Conservation (phyloP, 2,329 filamentous ascomycete species). For the Alternaria solani region DNA sequence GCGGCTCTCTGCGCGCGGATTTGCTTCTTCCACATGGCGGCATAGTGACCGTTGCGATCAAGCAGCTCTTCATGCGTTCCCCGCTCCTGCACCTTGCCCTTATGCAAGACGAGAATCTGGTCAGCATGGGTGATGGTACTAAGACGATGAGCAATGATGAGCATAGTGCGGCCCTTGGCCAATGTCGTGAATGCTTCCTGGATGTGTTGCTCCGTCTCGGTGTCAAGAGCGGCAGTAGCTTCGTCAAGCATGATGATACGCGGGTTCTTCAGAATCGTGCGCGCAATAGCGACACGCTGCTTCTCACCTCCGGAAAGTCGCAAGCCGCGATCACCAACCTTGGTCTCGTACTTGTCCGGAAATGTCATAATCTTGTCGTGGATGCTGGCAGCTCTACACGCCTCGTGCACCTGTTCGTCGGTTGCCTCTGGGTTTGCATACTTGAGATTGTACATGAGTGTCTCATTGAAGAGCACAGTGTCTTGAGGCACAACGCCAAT, state of each 20-base stretch:
- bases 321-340: constrained; percentile 88
- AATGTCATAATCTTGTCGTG: constrained; percentile 92
- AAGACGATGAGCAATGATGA: constrained; percentile 85
- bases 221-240: constrained; percentile 89
- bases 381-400: constrained; percentile 86
- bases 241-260: constrained; percentile 93
- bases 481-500: constrained; percentile 98
- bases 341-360: constrained; percentile 86
- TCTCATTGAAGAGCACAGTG: constrained; percentile 93
- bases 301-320: constrained; percentile 91
- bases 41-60: constrained; percentile 55
- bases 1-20: constrained; percentile 60
- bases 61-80: constrained; percentile 62
- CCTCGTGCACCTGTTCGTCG: constrained; percentile 81
- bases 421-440: constrained; percentile 85
- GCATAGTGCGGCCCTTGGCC: constrained; percentile 84
- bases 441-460: constrained; percentile 91
- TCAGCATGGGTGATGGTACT: constrained; percentile 65
- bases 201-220: constrained; percentile 91
- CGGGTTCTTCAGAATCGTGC: constrained; percentile 90
- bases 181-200: constrained; percentile 85
- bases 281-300: constrained; percentile 90
- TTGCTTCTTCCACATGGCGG: constrained; percentile 63
- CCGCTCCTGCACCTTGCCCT: constrained; percentile 61
- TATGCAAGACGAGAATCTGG: constrained; percentile 64